These are phyloP conservation scores for Hawksworthiomyces lignivorus DNA, from an alignment of 2,329 filamentous ascomycete genomes.

Conservation along the genomic window DNA sequence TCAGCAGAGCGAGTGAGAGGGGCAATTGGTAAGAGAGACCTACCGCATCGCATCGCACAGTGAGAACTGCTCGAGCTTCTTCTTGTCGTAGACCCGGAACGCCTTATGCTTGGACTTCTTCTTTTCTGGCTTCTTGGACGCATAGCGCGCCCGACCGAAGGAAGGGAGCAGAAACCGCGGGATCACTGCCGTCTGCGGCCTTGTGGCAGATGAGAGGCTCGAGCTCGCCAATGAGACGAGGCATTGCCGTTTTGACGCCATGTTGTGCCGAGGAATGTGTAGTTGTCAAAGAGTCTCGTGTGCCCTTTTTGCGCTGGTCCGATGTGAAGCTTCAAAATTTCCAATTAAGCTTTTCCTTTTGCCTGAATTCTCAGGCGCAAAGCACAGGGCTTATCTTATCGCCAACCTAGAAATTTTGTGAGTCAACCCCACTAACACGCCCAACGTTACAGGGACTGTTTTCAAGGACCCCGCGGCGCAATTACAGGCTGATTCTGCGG, in stretches of 20 bases:
- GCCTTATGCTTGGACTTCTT: slow-evolving; percentile 57
- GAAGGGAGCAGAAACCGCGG: slow-evolving; percentile 43
- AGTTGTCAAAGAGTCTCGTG: too few species aligned
- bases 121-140: slow-evolving; percentile 44
- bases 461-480: too few species aligned
- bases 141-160: slow-evolving; percentile 35
- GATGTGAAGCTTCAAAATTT: too few species aligned
- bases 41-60: slow-evolving; percentile 91
- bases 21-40: slow-evolving; percentile 16
- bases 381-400: slow-evolving; percentile 15
- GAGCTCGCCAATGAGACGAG: slow-evolving; percentile 47
- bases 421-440: slow-evolving; percentile 8
- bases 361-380: slow-evolving; percentile 13
- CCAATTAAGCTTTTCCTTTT: too few species aligned
- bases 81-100: slow-evolving; percentile 58
- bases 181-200: slow-evolving; percentile 36
- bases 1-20: neutral
- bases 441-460: too few species aligned
- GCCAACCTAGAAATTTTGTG: neutral
- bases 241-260: slow-evolving; percentile 47
- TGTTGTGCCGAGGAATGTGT: slow-evolving; percentile 20
- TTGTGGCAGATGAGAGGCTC: slow-evolving; percentile 32
- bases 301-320: too few species aligned
- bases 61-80: slow-evolving; percentile 63
- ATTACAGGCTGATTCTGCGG: too few species aligned